phyloP scores from a whole-genome alignment of 352 stramenopile species.

The Pythium utonaiense region DNA sequence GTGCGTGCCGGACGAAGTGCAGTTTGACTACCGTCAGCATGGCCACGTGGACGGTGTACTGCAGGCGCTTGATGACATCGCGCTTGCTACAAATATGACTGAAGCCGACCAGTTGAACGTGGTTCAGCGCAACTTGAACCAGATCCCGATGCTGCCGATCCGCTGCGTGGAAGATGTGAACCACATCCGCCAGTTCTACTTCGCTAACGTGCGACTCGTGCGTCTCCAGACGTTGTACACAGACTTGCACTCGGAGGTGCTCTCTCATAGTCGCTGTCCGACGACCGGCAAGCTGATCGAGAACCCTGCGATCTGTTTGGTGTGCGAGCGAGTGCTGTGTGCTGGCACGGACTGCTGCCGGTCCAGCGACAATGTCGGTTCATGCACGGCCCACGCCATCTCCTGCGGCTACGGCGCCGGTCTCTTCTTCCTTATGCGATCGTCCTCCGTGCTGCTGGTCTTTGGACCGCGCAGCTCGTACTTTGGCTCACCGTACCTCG shows the following conservation, averaged over 20 bases:
- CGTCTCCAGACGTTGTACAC: conserved; percentile 68
- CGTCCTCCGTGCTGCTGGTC: conserved; percentile 72
- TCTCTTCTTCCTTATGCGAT: conserved; percentile 81
- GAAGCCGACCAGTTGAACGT: conserved; percentile 26
- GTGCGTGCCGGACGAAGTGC: conserved; percentile 40
- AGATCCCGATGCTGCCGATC: conserved; percentile 55
- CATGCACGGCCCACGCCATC: conserved; percentile 72
- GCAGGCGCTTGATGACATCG: conserved; percentile 31
- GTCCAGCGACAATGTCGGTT: conserved; percentile 60
- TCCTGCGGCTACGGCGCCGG: conserved; percentile 68
- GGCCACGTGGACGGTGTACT: conserved; percentile 45
- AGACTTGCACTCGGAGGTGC: conserved; percentile 68
- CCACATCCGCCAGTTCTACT: conserved; percentile 37
- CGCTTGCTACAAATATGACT: conserved; percentile 5
- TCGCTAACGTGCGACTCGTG: conserved; percentile 63
- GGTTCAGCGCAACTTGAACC: conserved; percentile 41
- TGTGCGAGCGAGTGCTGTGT: conserved; percentile 76
- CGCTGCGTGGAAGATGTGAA: conserved; percentile 39
- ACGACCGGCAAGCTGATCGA: conserved; percentile 70
- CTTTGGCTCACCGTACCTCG: conserved; percentile 82
- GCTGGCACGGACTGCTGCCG: conserved; percentile 80
- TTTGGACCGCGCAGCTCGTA: conserved; percentile 75
- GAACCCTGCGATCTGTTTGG: conserved; percentile 75
- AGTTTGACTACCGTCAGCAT: conserved; percentile 52
- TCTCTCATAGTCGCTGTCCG: conserved; percentile 69